Evolutionary conservation across 73 alveolate species (phyloP), one percentile per base, ranked within the genome.

Genomic region (Blepharisma stoltei): DNA sequence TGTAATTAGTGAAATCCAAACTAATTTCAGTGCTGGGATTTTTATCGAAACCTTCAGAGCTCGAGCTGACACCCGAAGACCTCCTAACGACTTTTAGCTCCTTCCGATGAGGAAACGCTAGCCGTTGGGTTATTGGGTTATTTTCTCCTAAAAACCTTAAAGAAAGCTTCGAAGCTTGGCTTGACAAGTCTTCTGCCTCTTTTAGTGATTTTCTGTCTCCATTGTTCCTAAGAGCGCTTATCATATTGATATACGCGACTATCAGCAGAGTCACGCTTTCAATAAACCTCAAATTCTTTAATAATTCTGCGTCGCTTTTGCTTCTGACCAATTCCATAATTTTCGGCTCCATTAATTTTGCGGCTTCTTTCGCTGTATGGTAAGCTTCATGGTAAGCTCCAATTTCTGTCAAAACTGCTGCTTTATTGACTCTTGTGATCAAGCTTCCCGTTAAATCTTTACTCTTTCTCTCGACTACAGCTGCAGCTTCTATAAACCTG

Each of bases 281-380:
- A 9, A 37, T n/a, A 44, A 69, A 69, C 79, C 27, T 46, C n/a
- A 9, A 14, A 14, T 23, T 9, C 11, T 69, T 69, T 69, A 1
- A 14, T 80, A 69, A 69, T 25, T 69, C 60, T 44, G n/a, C 5
- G 14, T 69, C 79, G 9, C 60, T 25, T 18, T 37, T n/a, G n/a
- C 60, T 46, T 43, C 43, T 69, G 27, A 38, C 27, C 23, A 37
- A 44, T 43, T 44, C 65, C 43, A 7, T n/a, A 20, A 69, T 43
- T 69, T 69, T 69, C 20, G 23, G 11, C 2, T 69, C 79, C 21
- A 69, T 71, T 5, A 18, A 14, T 44, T 18, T 14, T 1, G 27
- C 71, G 25, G 76, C 21, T 11, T 69, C 65, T 43, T 69, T 44
- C 11, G 45, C 32, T 2, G 65, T 38, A 44, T 37, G 45, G 4